phyloP scores from a whole-genome alignment of 2,329 filamentous ascomycete species.

The Aspergillus felis region DNA sequence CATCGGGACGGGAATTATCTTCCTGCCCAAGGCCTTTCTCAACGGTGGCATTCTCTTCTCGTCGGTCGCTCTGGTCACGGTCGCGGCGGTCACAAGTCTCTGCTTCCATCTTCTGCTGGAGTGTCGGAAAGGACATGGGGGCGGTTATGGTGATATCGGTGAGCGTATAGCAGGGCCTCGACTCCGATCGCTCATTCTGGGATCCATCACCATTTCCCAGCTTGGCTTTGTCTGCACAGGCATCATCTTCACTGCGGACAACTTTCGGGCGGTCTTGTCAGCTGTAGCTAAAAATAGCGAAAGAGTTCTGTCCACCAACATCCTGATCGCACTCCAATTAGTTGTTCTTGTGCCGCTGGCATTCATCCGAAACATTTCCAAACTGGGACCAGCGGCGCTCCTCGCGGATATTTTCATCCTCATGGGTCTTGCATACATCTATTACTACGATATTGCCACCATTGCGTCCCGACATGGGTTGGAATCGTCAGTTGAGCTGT shows the following conservation, averaged over 20 bases:
- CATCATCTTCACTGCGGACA: slow-evolving; percentile 73
- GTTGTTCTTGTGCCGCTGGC: slow-evolving; percentile 88
- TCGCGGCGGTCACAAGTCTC: slow-evolving; percentile 63
- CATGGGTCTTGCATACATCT: slow-evolving; percentile 82
- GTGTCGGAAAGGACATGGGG: slow-evolving; percentile 61
- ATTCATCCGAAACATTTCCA: slow-evolving; percentile 88
- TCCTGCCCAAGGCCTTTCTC: slow-evolving; percentile 72
- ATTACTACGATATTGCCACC: slow-evolving; percentile 87
- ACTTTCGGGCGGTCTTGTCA: slow-evolving; percentile 62
- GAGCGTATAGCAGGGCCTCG: slow-evolving; percentile 60
- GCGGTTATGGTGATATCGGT: slow-evolving; percentile 72
- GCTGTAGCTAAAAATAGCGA: slow-evolving; percentile 53
- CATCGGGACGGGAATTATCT: slow-evolving; percentile 77
- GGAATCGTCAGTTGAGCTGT: slow-evolving; percentile 78
- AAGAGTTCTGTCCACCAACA: slow-evolving; percentile 51
- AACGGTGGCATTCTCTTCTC: slow-evolving; percentile 76
- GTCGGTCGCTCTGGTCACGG: slow-evolving; percentile 61
- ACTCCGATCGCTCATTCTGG: slow-evolving; percentile 63
- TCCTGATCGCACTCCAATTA: slow-evolving; percentile 76
- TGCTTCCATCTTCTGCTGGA: slow-evolving; percentile 70
- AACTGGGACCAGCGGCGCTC: slow-evolving; percentile 86
- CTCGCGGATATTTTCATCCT: slow-evolving; percentile 91
- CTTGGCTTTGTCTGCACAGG: slow-evolving; percentile 75
- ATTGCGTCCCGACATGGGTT: slow-evolving; percentile 66
- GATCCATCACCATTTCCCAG: slow-evolving; percentile 69